Percentiles rank a stretch among this genome's conserved stretches.
Conservation (phyloP, 768 basidiomycete species). For the Cyclocybe aegerita region DNA sequence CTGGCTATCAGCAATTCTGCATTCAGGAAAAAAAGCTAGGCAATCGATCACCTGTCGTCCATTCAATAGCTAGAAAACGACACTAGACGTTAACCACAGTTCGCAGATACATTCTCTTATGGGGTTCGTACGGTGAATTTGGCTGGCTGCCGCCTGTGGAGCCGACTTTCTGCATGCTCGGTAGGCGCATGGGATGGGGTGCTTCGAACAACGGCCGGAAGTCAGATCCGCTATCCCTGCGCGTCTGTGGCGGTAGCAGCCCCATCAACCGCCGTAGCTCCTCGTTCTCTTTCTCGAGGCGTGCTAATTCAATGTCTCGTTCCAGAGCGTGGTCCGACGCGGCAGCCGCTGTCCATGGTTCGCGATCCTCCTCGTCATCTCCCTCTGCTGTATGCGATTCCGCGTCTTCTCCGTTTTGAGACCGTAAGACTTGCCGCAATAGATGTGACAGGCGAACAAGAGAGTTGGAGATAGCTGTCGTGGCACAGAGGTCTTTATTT, state of each 20-base stretch:
- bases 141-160: constrained; percentile 12
- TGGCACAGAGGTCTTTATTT: constrained; percentile 53
- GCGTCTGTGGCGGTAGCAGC: constrained; percentile 32
- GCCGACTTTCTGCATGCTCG: constrained; percentile 22
- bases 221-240: constrained; percentile 22
- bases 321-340: constrained; percentile 79
- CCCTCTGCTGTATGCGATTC: constrained; percentile 21
- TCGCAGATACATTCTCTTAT: constrained; percentile 31
- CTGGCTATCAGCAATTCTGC: background rate
- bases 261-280: constrained; percentile 74
- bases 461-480: constrained; percentile 65
- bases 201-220: constrained; percentile 20
- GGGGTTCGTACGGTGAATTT: constrained; percentile 34
- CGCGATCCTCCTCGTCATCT: constrained; percentile 36
- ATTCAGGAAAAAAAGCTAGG: background rate
- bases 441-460: constrained; percentile 69
- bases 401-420: constrained; percentile 64
- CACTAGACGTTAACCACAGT: constrained; percentile 14
- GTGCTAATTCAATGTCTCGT: constrained; percentile 85
- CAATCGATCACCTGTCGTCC: background rate
- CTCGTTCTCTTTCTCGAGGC: constrained; percentile 87
- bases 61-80: constrained; percentile 12
- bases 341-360: constrained; percentile 35
- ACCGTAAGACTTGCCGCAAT: constrained; percentile 69
- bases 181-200: constrained; percentile 22